Percentiles rank a stretch among this genome's conserved stretches.
phyloP scores from a whole-genome alignment of 1,284 basidiomycete genomes.

The Malassezia sympodialis region DNA sequence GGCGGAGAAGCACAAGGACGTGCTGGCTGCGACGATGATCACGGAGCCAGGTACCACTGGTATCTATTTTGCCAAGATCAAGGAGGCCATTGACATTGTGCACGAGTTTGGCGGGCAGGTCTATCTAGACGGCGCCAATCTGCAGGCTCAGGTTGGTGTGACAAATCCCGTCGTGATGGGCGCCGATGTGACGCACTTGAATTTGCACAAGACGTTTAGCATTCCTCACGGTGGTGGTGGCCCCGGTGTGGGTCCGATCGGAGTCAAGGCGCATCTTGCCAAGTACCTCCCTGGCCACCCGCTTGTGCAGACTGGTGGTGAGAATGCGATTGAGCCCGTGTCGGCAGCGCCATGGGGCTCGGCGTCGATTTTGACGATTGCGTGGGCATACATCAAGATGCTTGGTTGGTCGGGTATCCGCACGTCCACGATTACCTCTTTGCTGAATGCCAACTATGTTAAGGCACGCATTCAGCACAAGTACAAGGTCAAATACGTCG shows the following conservation, averaged over 20 bases:
- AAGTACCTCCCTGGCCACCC: slow-evolving; percentile 93
- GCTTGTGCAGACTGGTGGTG: slow-evolving; percentile 60
- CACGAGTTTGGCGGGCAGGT: slow-evolving; percentile 94
- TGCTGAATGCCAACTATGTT: slow-evolving; percentile 96
- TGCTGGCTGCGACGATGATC: slow-evolving; percentile 93
- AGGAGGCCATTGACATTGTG: slow-evolving; percentile 82
- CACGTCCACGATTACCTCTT: slow-evolving; percentile 71
- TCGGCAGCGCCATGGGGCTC: slow-evolving; percentile 87
- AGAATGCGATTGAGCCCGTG: slow-evolving; percentile 71
- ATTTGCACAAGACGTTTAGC: slow-evolving; percentile 90
- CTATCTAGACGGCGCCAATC: slow-evolving; percentile 85
- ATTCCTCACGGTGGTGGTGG: slow-evolving; percentile 97
- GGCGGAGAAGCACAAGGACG: slow-evolving; percentile 80
- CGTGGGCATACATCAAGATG: slow-evolving; percentile 77
- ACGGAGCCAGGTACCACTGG: slow-evolving; percentile 71
- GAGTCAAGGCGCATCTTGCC: slow-evolving; percentile 80
- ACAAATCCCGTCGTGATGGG: slow-evolving; percentile 93
- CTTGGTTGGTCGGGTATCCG: slow-evolving; percentile 79
- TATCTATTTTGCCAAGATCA: slow-evolving; percentile 86
- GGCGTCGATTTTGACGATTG: slow-evolving; percentile 87
- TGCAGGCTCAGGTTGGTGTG: slow-evolving; percentile 88
- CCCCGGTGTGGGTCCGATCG: slow-evolving; percentile 90
- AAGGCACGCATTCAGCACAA: slow-evolving; percentile 71
- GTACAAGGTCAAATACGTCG: slow-evolving; percentile 82
- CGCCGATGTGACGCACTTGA: slow-evolving; percentile 94